Evolutionary conservation across 495 filamentous ascomycete species (phyloP).

Genomic region (Podospora didyma): DNA sequence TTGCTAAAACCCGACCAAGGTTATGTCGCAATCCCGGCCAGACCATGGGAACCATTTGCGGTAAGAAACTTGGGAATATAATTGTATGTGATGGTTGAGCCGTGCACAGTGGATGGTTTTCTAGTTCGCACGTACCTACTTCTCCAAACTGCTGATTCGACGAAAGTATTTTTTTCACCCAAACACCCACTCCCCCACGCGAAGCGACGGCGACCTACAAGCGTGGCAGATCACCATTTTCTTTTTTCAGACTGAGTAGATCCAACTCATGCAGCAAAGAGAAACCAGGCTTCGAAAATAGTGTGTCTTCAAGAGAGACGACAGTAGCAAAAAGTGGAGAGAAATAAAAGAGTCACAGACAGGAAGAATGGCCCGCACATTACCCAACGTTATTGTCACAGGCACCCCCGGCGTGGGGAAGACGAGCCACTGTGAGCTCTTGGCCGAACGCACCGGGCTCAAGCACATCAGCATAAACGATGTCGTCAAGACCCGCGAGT

Average conservation of each 20-base stretch:
- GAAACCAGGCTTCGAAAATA: background rate
- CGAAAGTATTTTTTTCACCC: conserved; percentile 11
- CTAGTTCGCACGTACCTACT: conserved; percentile 1
- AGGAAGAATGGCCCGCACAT: conserved; percentile 46
- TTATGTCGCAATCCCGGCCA: no score
- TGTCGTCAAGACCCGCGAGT: conserved; percentile 77
- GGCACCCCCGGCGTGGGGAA: conserved; percentile 96
- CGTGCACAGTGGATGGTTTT: conserved; percentile 7
- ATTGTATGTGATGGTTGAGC: no score
- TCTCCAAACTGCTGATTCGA: background rate
- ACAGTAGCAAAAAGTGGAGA: background rate
- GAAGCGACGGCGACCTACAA: no score
- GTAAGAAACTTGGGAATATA: no score
- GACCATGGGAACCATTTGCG: no score
- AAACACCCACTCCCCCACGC: background rate
- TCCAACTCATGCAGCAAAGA: no score
- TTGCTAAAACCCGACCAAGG: no score
- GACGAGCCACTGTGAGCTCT: conserved; percentile 77
- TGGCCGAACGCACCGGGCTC: conserved; percentile 61
- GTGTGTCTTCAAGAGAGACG: background rate
- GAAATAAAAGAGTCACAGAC: conserved; percentile 17
- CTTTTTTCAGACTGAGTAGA: no score
- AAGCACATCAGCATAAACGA: conserved; percentile 86
- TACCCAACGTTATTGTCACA: conserved; percentile 90
- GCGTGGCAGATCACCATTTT: no score